phyloP scores from a whole-genome alignment of 2,329 filamentous ascomycete species.

The Fusarium pilosicola region DNA sequence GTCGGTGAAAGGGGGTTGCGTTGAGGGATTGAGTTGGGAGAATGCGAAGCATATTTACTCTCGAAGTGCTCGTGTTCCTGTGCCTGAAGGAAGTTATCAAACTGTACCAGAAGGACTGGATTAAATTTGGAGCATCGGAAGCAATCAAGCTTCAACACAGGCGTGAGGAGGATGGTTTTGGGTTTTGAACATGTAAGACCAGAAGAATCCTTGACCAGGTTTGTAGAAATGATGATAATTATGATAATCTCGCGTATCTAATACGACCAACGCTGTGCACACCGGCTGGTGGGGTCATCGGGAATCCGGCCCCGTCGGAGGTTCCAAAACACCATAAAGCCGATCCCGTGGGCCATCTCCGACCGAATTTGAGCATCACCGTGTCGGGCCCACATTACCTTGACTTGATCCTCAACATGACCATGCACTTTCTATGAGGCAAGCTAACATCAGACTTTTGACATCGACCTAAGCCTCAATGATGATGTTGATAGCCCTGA shows the following conservation, averaged over 20 bases:
- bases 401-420: neutral
- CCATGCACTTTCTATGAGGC: neutral
- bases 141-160: neutral
- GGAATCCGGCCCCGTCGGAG: conserved; percentile 27
- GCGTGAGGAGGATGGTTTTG: neutral
- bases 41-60: conserved; percentile 58
- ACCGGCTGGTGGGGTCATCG: neutral
- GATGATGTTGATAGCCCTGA: neutral
- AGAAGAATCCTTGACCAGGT: neutral
- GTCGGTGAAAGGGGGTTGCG: conserved; percentile 58
- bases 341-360: conserved; percentile 28
- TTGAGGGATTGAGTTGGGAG: conserved; percentile 54
- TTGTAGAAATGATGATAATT: neutral
- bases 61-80: conserved; percentile 55
- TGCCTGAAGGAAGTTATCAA: conserved; percentile 51
- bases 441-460: neutral
- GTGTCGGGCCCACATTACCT: neutral
- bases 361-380: conserved; percentile 15
- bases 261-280: neutral
- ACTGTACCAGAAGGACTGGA: conserved; percentile 22
- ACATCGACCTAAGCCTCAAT: neutral
- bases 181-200: neutral
- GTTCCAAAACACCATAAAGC: conserved; percentile 24
- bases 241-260: neutral
- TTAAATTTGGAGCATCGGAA: neutral